phyloP scores from a whole-genome alignment of 2,329 filamentous ascomycete species.

The Calonectria fujianensis region DNA sequence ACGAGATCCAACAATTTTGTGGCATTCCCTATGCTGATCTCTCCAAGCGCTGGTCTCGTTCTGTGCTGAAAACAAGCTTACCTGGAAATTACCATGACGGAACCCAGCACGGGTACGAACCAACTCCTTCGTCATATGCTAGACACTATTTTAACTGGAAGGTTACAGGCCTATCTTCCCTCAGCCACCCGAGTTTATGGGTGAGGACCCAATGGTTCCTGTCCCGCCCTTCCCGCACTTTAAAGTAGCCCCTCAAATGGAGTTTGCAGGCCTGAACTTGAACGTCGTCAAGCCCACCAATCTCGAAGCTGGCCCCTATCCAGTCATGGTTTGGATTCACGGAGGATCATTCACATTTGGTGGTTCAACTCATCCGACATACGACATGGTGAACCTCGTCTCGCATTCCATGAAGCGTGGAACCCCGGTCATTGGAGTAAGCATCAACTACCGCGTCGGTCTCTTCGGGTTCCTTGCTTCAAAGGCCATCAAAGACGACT shows the following conservation, averaged over 20 bases:
- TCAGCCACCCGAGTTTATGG: not conserved
- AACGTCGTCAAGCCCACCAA: conserved; percentile 34
- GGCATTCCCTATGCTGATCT: conserved; percentile 45
- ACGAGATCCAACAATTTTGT: conserved; percentile 40
- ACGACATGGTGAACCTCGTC: conserved; percentile 38
- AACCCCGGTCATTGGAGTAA: conserved; percentile 34
- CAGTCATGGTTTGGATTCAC: conserved; percentile 45
- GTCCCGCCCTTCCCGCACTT: conserved; percentile 36
- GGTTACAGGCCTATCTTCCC: not conserved
- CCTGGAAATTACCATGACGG: conserved; percentile 37
- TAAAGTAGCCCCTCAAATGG: conserved; percentile 28
- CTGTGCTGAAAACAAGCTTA: conserved; percentile 30
- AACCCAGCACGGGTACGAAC: conserved; percentile 36
- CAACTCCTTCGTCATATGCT: not conserved
- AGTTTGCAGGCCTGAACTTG: conserved; percentile 41
- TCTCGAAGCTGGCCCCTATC: not conserved
- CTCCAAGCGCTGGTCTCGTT: conserved; percentile 43
- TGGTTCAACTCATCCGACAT: conserved; percentile 30
- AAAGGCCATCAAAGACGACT: conserved; percentile 27
- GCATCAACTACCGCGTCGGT: conserved; percentile 41
- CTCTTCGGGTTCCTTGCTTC: conserved; percentile 39
- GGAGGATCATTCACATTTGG: conserved; percentile 44
- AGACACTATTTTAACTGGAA: no score
- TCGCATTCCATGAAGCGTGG: conserved; percentile 28
- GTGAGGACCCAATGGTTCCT: conserved; percentile 8